phyloP scores from a whole-genome alignment of 1,139 yeast genomes.

The Blastobotrys arbuscula region DNA sequence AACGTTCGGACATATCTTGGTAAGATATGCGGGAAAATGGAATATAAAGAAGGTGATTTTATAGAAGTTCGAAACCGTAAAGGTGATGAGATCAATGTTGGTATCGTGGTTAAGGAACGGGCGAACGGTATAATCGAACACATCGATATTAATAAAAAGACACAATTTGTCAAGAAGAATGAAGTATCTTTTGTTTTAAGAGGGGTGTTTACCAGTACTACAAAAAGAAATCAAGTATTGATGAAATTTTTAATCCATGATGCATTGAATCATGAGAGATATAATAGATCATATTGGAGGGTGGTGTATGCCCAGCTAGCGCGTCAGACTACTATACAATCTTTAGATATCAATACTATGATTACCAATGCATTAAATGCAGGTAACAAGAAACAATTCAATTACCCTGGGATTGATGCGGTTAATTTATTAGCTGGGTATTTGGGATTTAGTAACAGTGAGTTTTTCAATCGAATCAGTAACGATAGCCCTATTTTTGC shows the following conservation, averaged over 20 bases:
- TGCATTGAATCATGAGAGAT: not conserved
- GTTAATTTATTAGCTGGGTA: slow-evolving; percentile 3
- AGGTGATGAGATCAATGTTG: slow-evolving; percentile 3
- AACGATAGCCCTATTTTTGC: slow-evolving; percentile 7
- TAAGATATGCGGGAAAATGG: not conserved
- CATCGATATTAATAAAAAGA: not conserved
- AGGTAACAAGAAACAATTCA: not conserved
- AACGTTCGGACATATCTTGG: not conserved
- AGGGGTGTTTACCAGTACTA: not conserved
- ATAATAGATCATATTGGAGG: slow-evolving; percentile 6
- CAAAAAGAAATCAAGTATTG: not conserved
- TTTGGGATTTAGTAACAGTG: slow-evolving; percentile 5
- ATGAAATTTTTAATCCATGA: not conserved
- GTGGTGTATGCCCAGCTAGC: slow-evolving; percentile 8
- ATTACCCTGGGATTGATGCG: not conserved
- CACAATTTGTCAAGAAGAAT: not conserved
- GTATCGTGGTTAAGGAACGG: not conserved
- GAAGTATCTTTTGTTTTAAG: slow-evolving; percentile 6
- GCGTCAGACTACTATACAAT: not conserved
- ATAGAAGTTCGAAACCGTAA: slow-evolving; percentile 4
- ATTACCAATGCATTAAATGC: slow-evolving; percentile 5
- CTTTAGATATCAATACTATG: not conserved
- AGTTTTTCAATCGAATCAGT: not conserved
- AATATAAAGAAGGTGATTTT: slow-evolving; percentile 6
- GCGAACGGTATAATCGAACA: not conserved